Evolutionary conservation across 768 basidiomycete genomes (phyloP).

Genomic region (Dendrothele bispora): DNA sequence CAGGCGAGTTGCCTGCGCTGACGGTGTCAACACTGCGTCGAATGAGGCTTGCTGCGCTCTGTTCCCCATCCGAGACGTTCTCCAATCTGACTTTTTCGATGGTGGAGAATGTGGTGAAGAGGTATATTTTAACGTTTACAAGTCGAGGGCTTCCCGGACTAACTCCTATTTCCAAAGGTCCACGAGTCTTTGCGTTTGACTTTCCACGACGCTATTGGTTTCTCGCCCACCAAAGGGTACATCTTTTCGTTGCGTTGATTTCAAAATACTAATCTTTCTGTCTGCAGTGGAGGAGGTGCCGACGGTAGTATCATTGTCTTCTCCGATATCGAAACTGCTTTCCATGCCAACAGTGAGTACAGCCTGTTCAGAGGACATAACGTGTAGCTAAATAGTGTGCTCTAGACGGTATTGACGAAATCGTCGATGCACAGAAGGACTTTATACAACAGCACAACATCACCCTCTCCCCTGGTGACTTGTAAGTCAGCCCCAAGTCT

Average conservation of each 20-base stretch:
- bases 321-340: constrained; percentile 38
- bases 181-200: constrained; percentile 31
- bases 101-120: constrained; percentile 27
- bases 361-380: background rate
- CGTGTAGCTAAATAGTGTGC: background rate
- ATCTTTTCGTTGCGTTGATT: constrained; percentile 4
- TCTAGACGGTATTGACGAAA: constrained; percentile 30
- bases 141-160: background rate
- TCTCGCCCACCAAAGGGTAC: constrained; percentile 32
- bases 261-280: background rate
- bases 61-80: constrained; percentile 22
- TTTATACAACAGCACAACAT: constrained; percentile 36
- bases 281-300: constrained; percentile 38
- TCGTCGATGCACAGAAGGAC: constrained; percentile 34
- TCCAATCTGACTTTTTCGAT: constrained; percentile 23
- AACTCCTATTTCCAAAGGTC: constrained; percentile 11
- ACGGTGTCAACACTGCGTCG: constrained; percentile 23
- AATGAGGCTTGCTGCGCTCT: constrained; percentile 26
- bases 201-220: constrained; percentile 46
- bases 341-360: constrained; percentile 42
- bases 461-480: constrained; percentile 41
- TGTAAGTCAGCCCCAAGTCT: constrained; percentile 30
- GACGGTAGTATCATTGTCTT: constrained; percentile 54
- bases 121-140: constrained; percentile 11
- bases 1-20: constrained; percentile 24